Percentiles rank a stretch among this genome's conserved stretches.
phyloP scores from a whole-genome alignment of 2,329 filamentous ascomycete genomes.

The Colletotrichum sp. region DNA sequence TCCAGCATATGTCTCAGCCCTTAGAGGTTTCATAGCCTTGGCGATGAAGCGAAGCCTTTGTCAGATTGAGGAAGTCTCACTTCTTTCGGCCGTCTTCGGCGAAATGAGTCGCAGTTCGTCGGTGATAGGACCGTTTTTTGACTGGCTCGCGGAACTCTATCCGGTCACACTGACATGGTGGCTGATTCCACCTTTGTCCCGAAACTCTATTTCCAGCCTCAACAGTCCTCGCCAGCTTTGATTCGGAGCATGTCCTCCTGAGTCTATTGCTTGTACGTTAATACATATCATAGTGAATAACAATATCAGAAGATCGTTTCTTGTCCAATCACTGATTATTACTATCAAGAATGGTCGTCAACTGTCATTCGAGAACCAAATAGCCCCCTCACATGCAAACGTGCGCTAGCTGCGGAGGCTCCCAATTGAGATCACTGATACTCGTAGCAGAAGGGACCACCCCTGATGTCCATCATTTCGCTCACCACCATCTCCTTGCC shows the following conservation, averaged over 20 bases:
- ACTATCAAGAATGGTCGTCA: not conserved
- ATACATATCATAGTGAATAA: too few species aligned
- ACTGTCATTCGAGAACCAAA: not conserved
- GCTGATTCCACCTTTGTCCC: not conserved
- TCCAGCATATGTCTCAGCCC: not conserved
- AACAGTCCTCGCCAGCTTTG: too few species aligned
- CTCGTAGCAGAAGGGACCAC: conserved; percentile 26
- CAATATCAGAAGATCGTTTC: too few species aligned
- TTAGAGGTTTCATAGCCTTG: not conserved
- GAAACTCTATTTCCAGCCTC: not conserved
- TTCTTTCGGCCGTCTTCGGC: not conserved
- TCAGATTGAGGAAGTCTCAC: not conserved
- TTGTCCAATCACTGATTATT: not conserved
- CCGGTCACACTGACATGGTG: not conserved
- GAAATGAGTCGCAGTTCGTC: not conserved
- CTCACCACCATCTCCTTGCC: conserved; percentile 10
- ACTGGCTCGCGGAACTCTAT: not conserved
- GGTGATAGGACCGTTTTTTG: not conserved
- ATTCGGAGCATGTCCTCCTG: too few species aligned
- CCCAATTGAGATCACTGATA: conserved; percentile 4
- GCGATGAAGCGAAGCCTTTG: not conserved
- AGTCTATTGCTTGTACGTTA: too few species aligned
- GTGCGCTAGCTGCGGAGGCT: not conserved
- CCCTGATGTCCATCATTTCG: conserved; percentile 30
- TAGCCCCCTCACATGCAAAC: not conserved